Evolutionary conservation across 2,329 filamentous ascomycete species (phyloP).

Genomic region (Aspergillus costaricaensis): DNA sequence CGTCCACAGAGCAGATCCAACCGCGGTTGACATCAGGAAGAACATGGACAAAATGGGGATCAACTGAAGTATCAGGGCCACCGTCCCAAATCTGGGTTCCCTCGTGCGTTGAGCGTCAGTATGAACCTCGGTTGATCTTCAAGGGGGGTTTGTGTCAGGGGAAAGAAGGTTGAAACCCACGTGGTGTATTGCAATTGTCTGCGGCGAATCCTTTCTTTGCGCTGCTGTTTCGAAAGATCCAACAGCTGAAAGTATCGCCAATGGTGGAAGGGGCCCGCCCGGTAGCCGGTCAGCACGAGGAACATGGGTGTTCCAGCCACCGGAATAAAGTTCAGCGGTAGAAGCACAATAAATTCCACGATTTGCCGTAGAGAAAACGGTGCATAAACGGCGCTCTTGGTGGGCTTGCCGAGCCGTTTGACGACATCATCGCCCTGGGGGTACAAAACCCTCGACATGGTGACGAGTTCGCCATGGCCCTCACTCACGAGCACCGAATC

Average conservation of each 20-base stretch:
- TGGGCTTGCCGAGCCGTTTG: constrained; percentile 80
- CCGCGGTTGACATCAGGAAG: constrained; percentile 84
- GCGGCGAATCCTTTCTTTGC: constrained; percentile 67
- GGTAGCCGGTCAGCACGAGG: constrained; percentile 81
- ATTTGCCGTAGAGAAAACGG: constrained; percentile 93
- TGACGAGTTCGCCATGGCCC: constrained; percentile 68
- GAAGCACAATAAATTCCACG: constrained; percentile 73
- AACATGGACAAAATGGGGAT: constrained; percentile 90
- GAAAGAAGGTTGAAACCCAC: constrained; percentile 44
- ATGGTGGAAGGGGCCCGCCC: constrained; percentile 84
- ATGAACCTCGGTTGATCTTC: neutral
- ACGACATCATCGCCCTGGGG: constrained; percentile 71
- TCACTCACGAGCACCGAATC: constrained; percentile 80
- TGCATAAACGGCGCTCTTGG: constrained; percentile 72
- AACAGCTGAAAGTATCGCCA: constrained; percentile 86
- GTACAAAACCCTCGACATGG: constrained; percentile 65
- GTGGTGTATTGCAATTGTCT: constrained; percentile 83
- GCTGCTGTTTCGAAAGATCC: constrained; percentile 71
- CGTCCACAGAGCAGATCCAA: constrained; percentile 84
- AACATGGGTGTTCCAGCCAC: constrained; percentile 82
- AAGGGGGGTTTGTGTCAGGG: neutral
- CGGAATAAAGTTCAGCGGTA: constrained; percentile 86
- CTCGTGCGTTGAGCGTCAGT: constrained; percentile 12
- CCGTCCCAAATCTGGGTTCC: constrained; percentile 69
- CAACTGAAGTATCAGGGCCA: constrained; percentile 82